Evolutionary conservation across 805 yeast species (phyloP).

Genomic region (Candida sakaeoensis): DNA sequence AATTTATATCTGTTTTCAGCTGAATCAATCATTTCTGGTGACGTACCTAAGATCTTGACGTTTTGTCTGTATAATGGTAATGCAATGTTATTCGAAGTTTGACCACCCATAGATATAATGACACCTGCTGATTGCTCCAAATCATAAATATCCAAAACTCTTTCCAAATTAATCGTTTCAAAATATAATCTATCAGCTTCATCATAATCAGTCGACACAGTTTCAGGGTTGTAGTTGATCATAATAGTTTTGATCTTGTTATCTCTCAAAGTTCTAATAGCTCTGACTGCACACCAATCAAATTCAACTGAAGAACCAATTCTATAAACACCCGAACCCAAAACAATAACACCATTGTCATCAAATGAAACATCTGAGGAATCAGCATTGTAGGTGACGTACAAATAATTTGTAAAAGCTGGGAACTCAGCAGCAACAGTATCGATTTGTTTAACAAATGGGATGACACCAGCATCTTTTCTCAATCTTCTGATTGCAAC

Average conservation of each 20-base stretch:
- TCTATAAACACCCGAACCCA: constrained; percentile 98
- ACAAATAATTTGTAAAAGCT: constrained; percentile 89
- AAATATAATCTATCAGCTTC: constrained; percentile 96
- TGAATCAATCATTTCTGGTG: constrained; percentile 97
- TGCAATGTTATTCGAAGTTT: constrained; percentile 95
- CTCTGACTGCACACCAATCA: constrained; percentile 99
- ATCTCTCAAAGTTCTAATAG: constrained; percentile 88
- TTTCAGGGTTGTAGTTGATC: constrained; percentile 98
- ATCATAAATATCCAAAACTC: constrained; percentile 93
- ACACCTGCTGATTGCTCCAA: constrained; percentile 89
- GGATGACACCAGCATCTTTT: constrained; percentile 79
- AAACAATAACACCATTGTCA: constrained; percentile 91
- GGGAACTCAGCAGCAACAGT: constrained; percentile 99
- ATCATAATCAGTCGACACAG: constrained; percentile 97
- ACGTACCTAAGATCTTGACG: constrained; percentile 93
- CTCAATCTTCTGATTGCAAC: constrained; percentile 87
- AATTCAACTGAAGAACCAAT: constrained; percentile 98
- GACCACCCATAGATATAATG: constrained; percentile 98
- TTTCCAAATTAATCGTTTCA: constrained; percentile 90
- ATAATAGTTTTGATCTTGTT: constrained; percentile 86
- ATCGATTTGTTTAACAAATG: constrained; percentile 95
- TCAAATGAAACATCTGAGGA: constrained; percentile 82
- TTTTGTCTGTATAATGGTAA: constrained; percentile 87
- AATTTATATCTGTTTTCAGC: constrained; percentile 98
- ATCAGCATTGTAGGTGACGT: constrained; percentile 92